A percentile compares a stretch with the other conserved stretches of the same genome.
Conservation (phyloP, 2,329 filamentous ascomycete genomes). For the Pyrenochaeta sp. region DNA sequence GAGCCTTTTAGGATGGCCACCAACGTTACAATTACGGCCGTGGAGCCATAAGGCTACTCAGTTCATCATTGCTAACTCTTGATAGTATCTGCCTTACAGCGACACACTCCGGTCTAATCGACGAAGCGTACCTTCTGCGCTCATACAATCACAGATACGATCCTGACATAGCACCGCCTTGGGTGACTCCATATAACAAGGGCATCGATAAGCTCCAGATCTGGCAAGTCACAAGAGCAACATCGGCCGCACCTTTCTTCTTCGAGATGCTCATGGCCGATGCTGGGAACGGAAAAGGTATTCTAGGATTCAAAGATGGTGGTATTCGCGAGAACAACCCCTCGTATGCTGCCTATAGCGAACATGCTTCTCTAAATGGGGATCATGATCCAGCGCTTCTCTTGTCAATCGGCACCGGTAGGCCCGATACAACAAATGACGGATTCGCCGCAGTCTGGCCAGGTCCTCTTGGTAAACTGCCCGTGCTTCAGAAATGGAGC, state of each 20-base stretch:
- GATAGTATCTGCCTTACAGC: constrained; percentile 57
- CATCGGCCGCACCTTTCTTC: constrained; percentile 62
- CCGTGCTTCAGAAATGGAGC: constrained; percentile 54
- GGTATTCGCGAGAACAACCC: constrained; percentile 62
- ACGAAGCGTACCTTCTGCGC: constrained; percentile 59
- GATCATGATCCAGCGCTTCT: constrained; percentile 56
- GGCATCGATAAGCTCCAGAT: constrained; percentile 58
- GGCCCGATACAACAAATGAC: constrained; percentile 54
- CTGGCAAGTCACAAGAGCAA: constrained; percentile 62
- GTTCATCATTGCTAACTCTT: constrained; percentile 5
- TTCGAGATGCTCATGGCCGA: constrained; percentile 59
- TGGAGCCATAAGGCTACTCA: too few species aligned
- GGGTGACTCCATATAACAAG: constrained; percentile 59
- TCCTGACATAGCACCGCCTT: constrained; percentile 51
- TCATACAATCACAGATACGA: constrained; percentile 59
- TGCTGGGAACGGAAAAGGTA: constrained; percentile 45
- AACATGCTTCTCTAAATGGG: constrained; percentile 57
- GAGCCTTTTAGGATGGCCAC: too few species aligned
- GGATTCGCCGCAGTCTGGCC: constrained; percentile 58
- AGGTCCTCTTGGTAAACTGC: constrained; percentile 54
- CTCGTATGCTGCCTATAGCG: constrained; percentile 56
- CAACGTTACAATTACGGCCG: too few species aligned
- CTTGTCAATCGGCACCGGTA: constrained; percentile 57
- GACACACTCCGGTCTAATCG: constrained; percentile 57
- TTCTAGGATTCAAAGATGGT: constrained; percentile 58